A percentile compares a stretch with the other conserved stretches of the same genome.
Evolutionary conservation across 2,329 filamentous ascomycete genomes (phyloP).

Genomic region (Juglanconis oblonga): DNA sequence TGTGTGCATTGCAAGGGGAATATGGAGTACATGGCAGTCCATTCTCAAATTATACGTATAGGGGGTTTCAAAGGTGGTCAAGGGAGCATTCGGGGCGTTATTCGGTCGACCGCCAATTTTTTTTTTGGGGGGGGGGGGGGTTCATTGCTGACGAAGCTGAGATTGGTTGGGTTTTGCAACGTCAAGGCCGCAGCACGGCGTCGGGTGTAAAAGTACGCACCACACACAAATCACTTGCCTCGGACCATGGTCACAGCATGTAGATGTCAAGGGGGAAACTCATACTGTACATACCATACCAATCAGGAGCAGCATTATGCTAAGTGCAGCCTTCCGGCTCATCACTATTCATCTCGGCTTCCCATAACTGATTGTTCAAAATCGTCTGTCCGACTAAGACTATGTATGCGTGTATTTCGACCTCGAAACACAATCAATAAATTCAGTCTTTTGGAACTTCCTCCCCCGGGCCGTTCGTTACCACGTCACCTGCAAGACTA

Average conservation of each 20-base stretch:
- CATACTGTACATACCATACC: slow-evolving; percentile 9
- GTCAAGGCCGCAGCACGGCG: slow-evolving; percentile 8
- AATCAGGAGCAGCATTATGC: background rate
- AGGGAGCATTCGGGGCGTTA: slow-evolving; percentile 14
- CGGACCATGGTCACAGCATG: slow-evolving; percentile 5
- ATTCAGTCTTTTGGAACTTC: background rate
- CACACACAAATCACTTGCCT: background rate
- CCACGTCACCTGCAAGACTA: too few species aligned
- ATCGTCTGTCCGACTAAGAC: too few species aligned
- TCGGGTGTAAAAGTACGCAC: slow-evolving; percentile 1
- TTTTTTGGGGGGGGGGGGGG: background rate
- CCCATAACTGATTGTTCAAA: too few species aligned
- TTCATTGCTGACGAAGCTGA: slow-evolving; percentile 5
- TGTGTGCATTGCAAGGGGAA: slow-evolving; percentile 10
- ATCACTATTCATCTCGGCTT: background rate
- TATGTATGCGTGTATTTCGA: too few species aligned
- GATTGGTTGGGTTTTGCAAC: slow-evolving; percentile 5
- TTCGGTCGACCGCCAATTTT: slow-evolving; percentile 1
- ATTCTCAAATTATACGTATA: slow-evolving; percentile 2
- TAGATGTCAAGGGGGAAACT: slow-evolving; percentile 15
- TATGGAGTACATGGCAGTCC: slow-evolving; percentile 10
- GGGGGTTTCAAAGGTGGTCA: background rate
- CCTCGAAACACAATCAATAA: too few species aligned
- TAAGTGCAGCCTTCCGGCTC: background rate
- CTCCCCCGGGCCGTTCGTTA: too few species aligned